Conservation (phyloP, 2,329 filamentous ascomycete genomes). For the Calonectria leucothoes region DNA sequence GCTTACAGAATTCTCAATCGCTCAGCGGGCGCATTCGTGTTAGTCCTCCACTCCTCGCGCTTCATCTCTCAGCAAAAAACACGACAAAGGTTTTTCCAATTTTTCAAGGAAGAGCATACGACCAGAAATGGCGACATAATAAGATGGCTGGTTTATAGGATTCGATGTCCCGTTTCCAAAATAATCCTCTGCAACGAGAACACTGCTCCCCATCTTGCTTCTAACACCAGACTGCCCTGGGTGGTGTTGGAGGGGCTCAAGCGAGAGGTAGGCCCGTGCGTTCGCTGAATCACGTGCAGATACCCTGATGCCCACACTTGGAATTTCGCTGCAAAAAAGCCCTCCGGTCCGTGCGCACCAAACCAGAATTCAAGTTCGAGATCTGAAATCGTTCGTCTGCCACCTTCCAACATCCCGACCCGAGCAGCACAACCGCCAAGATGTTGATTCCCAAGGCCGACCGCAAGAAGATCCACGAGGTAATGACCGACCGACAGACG, state of each 20-base stretch:
- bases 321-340: constrained; percentile 60
- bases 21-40: not conserved
- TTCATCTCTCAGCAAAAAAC: not conserved
- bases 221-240: not conserved
- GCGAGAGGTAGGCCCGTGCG: not conserved
- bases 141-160: not conserved
- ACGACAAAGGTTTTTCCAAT: not conserved
- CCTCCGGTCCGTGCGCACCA: constrained; percentile 37
- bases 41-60: not conserved
- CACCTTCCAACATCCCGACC: constrained; percentile 63
- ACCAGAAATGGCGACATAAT: too few relatives aligned
- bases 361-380: constrained; percentile 49
- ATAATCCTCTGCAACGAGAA: not conserved
- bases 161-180: not conserved
- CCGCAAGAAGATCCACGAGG: constrained; percentile 99
- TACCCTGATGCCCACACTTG: not conserved
- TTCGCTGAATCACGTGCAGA: not conserved
- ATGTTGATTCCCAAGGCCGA: constrained; percentile 99
- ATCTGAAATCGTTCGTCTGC: constrained; percentile 48
- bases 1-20: not conserved
- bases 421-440: constrained; percentile 68
- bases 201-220: constrained; percentile 47
- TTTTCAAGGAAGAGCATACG: not conserved
- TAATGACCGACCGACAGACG: constrained; percentile 44
- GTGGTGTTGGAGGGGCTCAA: not conserved